These are phyloP conservation scores for Cyclanthera cordifolia DNA, from an alignment of 306 rosid genomes.

Conservation along the genomic window DNA sequence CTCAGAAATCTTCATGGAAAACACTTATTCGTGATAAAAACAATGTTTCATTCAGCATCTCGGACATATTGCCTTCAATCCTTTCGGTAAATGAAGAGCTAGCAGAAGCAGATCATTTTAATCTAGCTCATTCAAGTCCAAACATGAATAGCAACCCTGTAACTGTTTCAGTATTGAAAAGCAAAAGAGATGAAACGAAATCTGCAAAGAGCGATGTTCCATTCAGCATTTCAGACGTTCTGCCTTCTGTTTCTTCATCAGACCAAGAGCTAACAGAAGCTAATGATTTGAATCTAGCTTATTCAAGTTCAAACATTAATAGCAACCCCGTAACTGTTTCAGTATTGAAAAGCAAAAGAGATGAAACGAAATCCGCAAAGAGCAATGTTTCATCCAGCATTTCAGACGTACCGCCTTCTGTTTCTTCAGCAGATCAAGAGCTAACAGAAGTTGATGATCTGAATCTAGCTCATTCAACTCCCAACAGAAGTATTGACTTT, in stretches of 20 bases:
- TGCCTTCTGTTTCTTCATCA: conserved; percentile 23
- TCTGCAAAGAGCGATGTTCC: conserved; percentile 18
- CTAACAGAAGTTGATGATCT: conserved; percentile 15
- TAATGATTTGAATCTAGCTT: conserved; percentile 8
- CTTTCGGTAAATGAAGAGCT: conserved; percentile 20
- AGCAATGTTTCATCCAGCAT: conserved; percentile 35
- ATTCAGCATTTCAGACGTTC: conserved; percentile 38
- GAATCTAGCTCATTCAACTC: conserved; percentile 13
- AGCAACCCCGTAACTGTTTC: conserved; percentile 17
- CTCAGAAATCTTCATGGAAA: conserved; percentile 73
- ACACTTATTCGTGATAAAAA: conserved; percentile 42
- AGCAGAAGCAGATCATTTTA: conserved; percentile 12
- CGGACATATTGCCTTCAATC: conserved; percentile 28
- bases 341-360: background rate
- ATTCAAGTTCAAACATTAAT: conserved; percentile 14
- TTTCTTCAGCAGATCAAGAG: conserved; percentile 17
- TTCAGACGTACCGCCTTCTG: conserved; percentile 28
- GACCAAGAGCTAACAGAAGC: conserved; percentile 17
- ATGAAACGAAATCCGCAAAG: background rate
- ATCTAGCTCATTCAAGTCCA: conserved; percentile 14
- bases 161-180: conserved; percentile 6
- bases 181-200: conserved; percentile 1
- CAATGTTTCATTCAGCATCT: conserved; percentile 35
- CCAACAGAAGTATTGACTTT: conserved; percentile 10
- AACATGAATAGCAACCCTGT: conserved; percentile 15